Conservation (phyloP, 805 yeast species). For the Ogataea pilisensis region DNA sequence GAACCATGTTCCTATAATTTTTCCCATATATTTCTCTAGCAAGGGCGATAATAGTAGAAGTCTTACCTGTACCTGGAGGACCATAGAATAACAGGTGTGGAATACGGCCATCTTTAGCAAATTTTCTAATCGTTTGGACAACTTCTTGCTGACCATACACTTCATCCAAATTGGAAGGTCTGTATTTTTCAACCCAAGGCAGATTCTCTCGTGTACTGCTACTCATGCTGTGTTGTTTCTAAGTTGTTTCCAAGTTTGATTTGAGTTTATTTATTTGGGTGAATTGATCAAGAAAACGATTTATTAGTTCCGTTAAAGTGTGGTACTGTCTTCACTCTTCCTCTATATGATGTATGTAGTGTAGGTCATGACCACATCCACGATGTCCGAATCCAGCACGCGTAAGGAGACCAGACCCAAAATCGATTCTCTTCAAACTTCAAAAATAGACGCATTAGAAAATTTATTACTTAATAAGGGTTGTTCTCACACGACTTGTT, state of each 20-base stretch:
- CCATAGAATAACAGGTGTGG: conserved; percentile 95
- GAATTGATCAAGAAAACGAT: too few relatives aligned
- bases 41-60: conserved; percentile 81
- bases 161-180: conserved; percentile 80
- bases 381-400: too few relatives aligned
- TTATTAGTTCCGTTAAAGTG: too few relatives aligned
- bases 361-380: too few relatives aligned
- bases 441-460: too few relatives aligned
- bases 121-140: conserved; percentile 77
- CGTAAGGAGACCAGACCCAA: too few relatives aligned
- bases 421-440: too few relatives aligned
- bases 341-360: too few relatives aligned
- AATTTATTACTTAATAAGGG: too few relatives aligned
- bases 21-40: conserved; percentile 85
- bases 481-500: neutral
- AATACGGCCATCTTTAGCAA: conserved; percentile 74
- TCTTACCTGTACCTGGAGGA: conserved; percentile 93
- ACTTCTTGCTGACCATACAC: conserved; percentile 90
- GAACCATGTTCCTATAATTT: conserved; percentile 79
- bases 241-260: too few relatives aligned
- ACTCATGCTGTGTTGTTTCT: neutral
- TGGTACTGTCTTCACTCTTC: too few relatives aligned
- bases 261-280: too few relatives aligned
- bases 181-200: conserved; percentile 95
- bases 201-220: conserved; percentile 37